Conservation (phyloP, 129 eudicot species). For the Cynara cardunculus region DNA sequence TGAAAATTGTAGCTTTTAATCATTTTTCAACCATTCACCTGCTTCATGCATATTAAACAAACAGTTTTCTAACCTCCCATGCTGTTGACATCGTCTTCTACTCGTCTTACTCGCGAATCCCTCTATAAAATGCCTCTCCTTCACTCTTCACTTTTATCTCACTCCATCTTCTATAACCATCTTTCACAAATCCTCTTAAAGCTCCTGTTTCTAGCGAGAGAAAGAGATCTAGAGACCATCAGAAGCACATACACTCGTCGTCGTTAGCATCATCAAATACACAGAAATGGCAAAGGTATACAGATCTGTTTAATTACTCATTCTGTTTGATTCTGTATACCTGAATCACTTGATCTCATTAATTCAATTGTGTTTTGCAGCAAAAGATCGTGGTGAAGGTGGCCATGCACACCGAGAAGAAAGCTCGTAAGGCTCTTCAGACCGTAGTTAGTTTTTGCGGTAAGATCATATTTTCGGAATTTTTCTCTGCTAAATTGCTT, state of each 20-base stretch:
- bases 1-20: no score
- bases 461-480: conserved; percentile 14
- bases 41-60: background rate
- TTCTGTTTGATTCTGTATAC: background rate
- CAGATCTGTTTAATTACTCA: background rate
- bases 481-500: background rate
- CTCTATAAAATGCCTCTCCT: background rate
- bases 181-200: background rate
- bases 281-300: conserved; percentile 10
- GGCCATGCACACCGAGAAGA: conserved; percentile 23
- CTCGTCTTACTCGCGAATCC: background rate
- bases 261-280: background rate
- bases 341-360: conserved; percentile 1
- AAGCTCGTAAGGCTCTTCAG: conserved; percentile 24
- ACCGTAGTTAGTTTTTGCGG: conserved; percentile 28
- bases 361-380: conserved; percentile 19
- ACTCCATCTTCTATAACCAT: background rate
- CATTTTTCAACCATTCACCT: background rate
- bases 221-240: background rate
- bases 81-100: background rate
- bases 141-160: background rate
- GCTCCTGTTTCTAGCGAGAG: background rate
- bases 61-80: background rate
- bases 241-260: background rate
- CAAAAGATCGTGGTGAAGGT: conserved; percentile 41